phyloP scores from a whole-genome alignment of 305 asterid genomes.

The Rubia balearica region DNA sequence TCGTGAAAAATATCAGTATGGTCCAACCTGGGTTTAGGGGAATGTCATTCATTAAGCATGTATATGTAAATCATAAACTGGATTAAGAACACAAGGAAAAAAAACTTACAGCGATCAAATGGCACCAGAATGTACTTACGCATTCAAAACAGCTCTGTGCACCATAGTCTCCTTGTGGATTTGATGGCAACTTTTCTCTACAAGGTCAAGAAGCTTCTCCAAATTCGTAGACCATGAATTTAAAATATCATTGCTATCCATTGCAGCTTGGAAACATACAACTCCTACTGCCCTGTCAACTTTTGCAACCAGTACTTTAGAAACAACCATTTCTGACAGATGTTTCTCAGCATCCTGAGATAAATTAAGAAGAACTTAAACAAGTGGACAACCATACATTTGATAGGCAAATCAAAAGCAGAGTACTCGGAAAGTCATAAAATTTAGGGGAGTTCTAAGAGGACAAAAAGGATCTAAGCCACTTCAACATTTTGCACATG shows the following conservation, averaged over 20 bases:
- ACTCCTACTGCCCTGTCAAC: conserved; percentile 85
- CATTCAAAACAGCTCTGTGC: conserved; percentile 71
- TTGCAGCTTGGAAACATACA: conserved; percentile 65
- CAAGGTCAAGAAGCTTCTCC: conserved; percentile 97
- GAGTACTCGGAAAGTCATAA: background rate
- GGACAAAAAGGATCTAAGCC: background rate
- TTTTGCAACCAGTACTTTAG: conserved; percentile 80
- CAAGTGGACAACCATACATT: background rate
- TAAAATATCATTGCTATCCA: conserved; percentile 77
- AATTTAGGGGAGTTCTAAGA: background rate
- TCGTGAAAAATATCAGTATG: background rate
- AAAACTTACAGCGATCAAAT: background rate
- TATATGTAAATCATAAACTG: background rate
- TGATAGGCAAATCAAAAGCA: background rate
- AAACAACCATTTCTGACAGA: conserved; percentile 93
- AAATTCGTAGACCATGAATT: conserved; percentile 82
- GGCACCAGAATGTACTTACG: conserved; percentile 25
- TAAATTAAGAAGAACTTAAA: background rate
- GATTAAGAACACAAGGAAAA: background rate
- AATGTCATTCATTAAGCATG: conserved; percentile 12
- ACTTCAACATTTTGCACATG: background rate
- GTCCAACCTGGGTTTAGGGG: conserved; percentile 11
- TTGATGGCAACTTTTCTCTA: conserved; percentile 98
- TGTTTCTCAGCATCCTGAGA: conserved; percentile 82
- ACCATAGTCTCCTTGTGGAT: conserved; percentile 97